Conservation (phyloP, 441 rosid species). For the Populus hybrid region DNA sequence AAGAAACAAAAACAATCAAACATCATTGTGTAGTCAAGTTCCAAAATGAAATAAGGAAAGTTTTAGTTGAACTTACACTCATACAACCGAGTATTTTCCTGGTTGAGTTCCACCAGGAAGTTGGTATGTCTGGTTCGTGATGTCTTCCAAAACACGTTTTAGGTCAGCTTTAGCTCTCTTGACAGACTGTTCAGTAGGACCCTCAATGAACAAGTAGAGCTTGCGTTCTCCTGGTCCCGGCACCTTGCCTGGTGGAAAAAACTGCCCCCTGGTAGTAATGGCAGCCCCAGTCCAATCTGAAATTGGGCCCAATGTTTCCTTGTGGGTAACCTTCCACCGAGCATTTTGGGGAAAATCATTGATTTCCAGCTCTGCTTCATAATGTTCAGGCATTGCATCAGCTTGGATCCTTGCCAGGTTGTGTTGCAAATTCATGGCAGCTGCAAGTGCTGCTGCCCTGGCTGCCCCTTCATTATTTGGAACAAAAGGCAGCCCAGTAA, state of each 20-base stretch:
- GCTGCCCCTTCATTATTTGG: slow-evolving; percentile 63
- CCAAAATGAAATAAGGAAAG: slow-evolving; percentile 1
- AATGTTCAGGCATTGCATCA: slow-evolving; percentile 94
- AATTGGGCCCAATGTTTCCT: slow-evolving; percentile 92
- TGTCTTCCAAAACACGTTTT: slow-evolving; percentile 86
- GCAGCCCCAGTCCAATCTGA: slow-evolving; percentile 97
- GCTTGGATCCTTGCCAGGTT: slow-evolving; percentile 92
- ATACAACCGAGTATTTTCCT: slow-evolving; percentile 86
- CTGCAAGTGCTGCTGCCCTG: slow-evolving; percentile 83
- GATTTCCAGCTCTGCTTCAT: slow-evolving; percentile 90
- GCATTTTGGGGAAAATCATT: slow-evolving; percentile 96
- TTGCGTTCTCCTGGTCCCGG: slow-evolving; percentile 82
- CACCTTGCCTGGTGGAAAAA: slow-evolving; percentile 54
- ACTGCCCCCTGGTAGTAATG: slow-evolving; percentile 87
- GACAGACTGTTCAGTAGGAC: slow-evolving; percentile 80
- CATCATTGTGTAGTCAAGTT: neutral
- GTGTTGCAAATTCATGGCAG: slow-evolving; percentile 82
- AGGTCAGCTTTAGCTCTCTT: slow-evolving; percentile 84
- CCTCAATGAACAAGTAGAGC: slow-evolving; percentile 85
- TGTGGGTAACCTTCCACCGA: slow-evolving; percentile 97
- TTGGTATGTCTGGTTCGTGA: slow-evolving; percentile 70
- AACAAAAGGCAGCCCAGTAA: slow-evolving; percentile 34
- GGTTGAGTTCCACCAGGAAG: slow-evolving; percentile 91
- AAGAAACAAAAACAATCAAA: neutral
- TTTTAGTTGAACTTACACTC: slow-evolving; percentile 46